Evolutionary conservation across 306 rosid species (phyloP).

Genomic region (Cicer chorassanicum): DNA sequence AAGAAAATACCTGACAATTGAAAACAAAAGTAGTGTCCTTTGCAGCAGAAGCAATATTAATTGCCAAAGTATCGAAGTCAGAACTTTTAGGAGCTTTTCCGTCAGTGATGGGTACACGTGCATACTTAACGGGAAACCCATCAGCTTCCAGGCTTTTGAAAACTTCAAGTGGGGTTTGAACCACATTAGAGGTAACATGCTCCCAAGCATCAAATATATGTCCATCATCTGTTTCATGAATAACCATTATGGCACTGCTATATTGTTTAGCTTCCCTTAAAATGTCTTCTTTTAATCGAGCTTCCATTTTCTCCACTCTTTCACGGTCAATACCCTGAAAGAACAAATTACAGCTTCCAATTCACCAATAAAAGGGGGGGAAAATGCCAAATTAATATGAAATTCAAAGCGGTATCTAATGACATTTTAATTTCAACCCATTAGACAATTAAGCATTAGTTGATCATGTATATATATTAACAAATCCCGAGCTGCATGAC

Average conservation of each 20-base stretch:
- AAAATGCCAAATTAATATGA: constrained; percentile 13
- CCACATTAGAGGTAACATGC: constrained; percentile 61
- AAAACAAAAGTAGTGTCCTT: constrained; percentile 83
- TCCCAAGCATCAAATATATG: constrained; percentile 94
- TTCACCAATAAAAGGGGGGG: constrained; percentile 38
- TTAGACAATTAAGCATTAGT: constrained; percentile 27
- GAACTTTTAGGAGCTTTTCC: constrained; percentile 97
- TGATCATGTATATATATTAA: not conserved
- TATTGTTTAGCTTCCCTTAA: constrained; percentile 81
- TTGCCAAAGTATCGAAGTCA: constrained; percentile 74
- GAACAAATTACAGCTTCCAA: constrained; percentile 35
- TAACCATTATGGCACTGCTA: constrained; percentile 85
- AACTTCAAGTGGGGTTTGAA: constrained; percentile 93
- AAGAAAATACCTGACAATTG: constrained; percentile 80
- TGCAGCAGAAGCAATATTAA: constrained; percentile 77
- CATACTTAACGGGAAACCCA: constrained; percentile 86
- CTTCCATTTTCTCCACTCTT: constrained; percentile 93
- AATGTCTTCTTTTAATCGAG: constrained; percentile 84
- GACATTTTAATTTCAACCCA: constrained; percentile 17
- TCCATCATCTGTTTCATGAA: constrained; percentile 83
- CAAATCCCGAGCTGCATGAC: constrained; percentile 8
- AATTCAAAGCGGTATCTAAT: constrained; percentile 26
- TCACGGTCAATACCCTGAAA: constrained; percentile 87
- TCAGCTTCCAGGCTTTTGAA: constrained; percentile 73
- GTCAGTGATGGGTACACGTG: constrained; percentile 92